These are phyloP conservation scores for Backusella westeae DNA, from an alignment of 192 early-diverging fungal species.

Conservation along the genomic window DNA sequence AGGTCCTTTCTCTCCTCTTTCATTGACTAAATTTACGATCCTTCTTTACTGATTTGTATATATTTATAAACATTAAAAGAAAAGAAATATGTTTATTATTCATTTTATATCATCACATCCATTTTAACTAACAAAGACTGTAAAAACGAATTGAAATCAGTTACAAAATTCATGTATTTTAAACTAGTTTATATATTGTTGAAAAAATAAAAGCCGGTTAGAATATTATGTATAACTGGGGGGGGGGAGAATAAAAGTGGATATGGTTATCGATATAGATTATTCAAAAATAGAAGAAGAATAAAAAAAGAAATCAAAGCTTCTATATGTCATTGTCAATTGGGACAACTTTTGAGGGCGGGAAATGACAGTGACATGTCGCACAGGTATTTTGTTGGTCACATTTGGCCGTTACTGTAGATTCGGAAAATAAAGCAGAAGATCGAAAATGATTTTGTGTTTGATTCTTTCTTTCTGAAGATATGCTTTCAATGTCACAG, in stretches of 20 bases:
- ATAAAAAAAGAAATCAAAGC: neutral
- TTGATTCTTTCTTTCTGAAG: neutral
- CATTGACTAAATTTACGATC: neutral
- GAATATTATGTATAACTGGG: neutral
- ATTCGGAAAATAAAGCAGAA: slow-evolving; percentile 4
- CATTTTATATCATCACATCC: neutral
- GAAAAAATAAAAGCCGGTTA: neutral
- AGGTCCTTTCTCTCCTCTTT: slow-evolving; percentile 6
- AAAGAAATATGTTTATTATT: slow-evolving; percentile 2
- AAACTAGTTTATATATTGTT: neutral
- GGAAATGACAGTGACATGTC: neutral
- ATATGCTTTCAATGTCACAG: neutral
- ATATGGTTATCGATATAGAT: neutral
- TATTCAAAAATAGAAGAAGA: neutral
- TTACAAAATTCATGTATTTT: neutral
- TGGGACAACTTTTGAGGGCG: neutral
- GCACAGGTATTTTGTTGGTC: neutral
- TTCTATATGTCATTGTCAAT: neutral
- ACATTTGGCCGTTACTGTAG: neutral
- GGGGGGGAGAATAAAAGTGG: neutral
- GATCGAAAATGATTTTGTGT: neutral
- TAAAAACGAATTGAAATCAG: neutral
- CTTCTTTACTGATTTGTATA: slow-evolving; percentile 1
- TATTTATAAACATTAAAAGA: slow-evolving; percentile 5
- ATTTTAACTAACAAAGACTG: neutral